Base-by-base conservation (phyloP, 306 rosid species). In the Lithocarpus polystachyus region DNA sequence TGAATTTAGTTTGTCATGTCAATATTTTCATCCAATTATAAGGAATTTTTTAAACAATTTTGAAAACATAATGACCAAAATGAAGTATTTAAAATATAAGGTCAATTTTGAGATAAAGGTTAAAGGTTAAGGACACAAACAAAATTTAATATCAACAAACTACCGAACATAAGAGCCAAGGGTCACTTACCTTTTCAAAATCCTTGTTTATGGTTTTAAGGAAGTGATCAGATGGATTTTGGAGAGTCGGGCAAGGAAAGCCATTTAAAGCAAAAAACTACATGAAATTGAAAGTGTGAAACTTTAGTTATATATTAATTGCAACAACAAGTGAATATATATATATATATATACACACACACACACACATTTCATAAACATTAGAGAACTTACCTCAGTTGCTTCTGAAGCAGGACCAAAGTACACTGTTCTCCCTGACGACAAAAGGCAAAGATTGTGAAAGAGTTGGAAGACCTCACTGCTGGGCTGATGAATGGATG, bases 401-500 rank as follows among this genome's bases (percentile, higher is more conserved):
- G 95, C 93, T 18, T 67, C 60, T 65, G 90, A 84, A 87, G 93
- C 88, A 68, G 93, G 93, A 31, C 97, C 95, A 85, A 92, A 89
- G 55, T 90, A 89, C 3, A 92, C 91, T 6, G 85, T 87, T 82
- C 37, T 83, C 4, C 97, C 97, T 0, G 86, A 61, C 31, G 91
- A 92, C 6, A 92, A 55, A 76, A 92, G 95, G 75, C 93, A 92
- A 35, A 92, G 95, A 43, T 76, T 86, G 72, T 89, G 19, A 22
- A 90, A 92, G 53, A 92, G 87, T 70, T 85, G 95, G 67, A 92
- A 92, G 37, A 92, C 93, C 73, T 92, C 95, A 35, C 59, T 60
- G 74, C 92, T 86, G 23, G 95, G 97, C 23, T 92, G 97, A 80
- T 90, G 97, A 33, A 92, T 90, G 18, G 97, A 92, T 0, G 92